phyloP scores from a whole-genome alignment of 257 asterid species.

The Fraxinus anomala region DNA sequence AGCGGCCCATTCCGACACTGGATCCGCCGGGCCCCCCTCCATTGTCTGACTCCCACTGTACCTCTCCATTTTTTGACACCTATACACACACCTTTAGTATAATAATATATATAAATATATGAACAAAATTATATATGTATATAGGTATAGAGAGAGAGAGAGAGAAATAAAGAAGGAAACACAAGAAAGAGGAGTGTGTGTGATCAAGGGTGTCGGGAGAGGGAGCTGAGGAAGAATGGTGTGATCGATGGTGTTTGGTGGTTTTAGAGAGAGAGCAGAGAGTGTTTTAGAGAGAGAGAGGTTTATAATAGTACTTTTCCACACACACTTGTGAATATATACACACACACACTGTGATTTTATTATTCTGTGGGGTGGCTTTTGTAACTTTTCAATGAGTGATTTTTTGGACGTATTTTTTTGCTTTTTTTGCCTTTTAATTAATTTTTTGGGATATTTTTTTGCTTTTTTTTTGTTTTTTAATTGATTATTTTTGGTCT shows the following conservation, averaged over 20 bases:
- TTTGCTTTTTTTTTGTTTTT: not conserved
- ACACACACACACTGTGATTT: not conserved
- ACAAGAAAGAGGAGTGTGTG: not conserved
- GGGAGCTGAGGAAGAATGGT: conserved; percentile 7
- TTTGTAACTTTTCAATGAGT: not conserved
- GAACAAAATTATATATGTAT: not conserved
- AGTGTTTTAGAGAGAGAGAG: not conserved
- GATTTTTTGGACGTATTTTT: not conserved
- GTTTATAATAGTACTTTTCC: not conserved
- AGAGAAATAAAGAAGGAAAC: not conserved
- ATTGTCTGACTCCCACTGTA: conserved; percentile 50
- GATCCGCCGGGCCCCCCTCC: conserved; percentile 59
- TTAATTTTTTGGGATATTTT: not conserved
- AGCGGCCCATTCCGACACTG: conserved; percentile 67
- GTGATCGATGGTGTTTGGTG: conserved; percentile 1
- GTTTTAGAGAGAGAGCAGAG: not conserved
- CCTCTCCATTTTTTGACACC: conserved; percentile 46
- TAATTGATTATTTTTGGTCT: not conserved
- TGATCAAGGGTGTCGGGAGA: conserved; percentile 1
- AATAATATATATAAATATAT: not conserved
- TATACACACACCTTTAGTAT: not conserved
- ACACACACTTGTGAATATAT: not conserved
- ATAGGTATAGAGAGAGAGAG: not conserved
- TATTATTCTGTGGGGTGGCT: not conserved
- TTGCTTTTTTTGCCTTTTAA: not conserved